Percentiles rank a stretch among this genome's conserved stretches.
Evolutionary conservation across 2,329 filamentous ascomycete genomes (phyloP).

Genomic region (Grosmannia clavigera): DNA sequence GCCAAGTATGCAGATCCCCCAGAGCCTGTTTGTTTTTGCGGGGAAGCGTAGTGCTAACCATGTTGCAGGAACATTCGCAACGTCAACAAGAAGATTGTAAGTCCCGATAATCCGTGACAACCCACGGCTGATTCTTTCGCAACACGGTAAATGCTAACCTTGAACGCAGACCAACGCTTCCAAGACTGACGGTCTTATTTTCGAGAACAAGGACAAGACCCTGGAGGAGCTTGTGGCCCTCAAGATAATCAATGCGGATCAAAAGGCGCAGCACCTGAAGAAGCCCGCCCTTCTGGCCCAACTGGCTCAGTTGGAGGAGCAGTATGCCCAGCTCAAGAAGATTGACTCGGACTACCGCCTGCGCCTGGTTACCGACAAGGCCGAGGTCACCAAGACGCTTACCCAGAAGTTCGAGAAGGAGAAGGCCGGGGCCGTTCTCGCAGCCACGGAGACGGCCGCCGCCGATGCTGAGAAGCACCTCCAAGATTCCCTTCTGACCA

Average conservation of each 20-base stretch:
- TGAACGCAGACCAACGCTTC: conserved; percentile 48
- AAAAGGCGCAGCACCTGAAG: conserved; percentile 66
- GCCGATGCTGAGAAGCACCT: conserved; percentile 43
- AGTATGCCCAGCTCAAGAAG: conserved; percentile 62
- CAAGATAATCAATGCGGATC: conserved; percentile 69
- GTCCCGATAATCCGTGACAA: conserved; percentile 20
- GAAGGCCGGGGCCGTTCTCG: conserved; percentile 39
- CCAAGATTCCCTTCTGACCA: conserved; percentile 51
- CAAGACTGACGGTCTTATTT: conserved; percentile 59
- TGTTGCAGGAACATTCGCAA: conserved; percentile 69
- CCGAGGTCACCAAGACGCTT: conserved; percentile 45
- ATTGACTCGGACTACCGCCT: conserved; percentile 59
- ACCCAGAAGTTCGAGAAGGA: conserved; percentile 39
- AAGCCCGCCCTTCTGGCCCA: conserved; percentile 60
- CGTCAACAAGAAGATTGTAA: conserved; percentile 85
- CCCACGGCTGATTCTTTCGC: not conserved
- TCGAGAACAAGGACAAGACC: conserved; percentile 55
- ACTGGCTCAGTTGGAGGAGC: conserved; percentile 59
- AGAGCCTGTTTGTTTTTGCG: not conserved
- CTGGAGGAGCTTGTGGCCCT: conserved; percentile 60
- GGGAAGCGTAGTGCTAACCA: not conserved
- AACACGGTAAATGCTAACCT: not conserved
- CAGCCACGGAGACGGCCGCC: conserved; percentile 41
- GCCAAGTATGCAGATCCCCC: conserved; percentile 53
- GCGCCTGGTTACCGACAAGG: conserved; percentile 44